These are phyloP conservation scores for Bothriochloa decipiens DNA, from an alignment of 176 grass and related monocot species.

Conservation along the genomic window DNA sequence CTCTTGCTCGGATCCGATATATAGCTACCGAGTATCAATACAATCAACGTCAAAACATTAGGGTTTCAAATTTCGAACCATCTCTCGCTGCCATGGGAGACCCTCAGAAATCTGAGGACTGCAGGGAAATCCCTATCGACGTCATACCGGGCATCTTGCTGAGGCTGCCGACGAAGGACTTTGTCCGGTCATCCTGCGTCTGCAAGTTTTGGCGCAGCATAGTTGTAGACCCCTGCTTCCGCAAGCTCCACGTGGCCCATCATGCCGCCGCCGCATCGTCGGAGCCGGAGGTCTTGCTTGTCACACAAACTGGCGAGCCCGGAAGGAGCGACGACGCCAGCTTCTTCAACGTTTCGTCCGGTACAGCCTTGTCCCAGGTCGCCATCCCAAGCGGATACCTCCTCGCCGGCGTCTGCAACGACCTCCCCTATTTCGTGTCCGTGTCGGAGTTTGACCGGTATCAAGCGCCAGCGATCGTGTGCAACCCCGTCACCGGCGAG, in stretches of 20 bases:
- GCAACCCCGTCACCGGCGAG: background rate
- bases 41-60: too few species aligned
- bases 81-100: too few species aligned
- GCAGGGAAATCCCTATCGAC: too few species aligned
- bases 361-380: background rate
- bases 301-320: background rate
- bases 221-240: background rate
- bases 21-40: too few species aligned
- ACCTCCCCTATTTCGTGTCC: background rate
- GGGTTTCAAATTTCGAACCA: too few species aligned
- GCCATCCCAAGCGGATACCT: background rate
- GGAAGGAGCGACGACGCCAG: background rate
- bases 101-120: too few species aligned
- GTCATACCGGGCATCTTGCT: too few species aligned
- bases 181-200: too few species aligned
- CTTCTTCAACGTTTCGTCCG: background rate
- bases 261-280: too few species aligned
- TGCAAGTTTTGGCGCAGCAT: too few species aligned
- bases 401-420: background rate
- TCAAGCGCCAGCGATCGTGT: background rate
- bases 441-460: background rate
- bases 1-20: too few species aligned
- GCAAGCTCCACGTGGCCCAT: background rate
- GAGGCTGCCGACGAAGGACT: too few species aligned
- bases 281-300: background rate